phyloP scores from a whole-genome alignment of 2,329 filamentous ascomycete species.

The Microdochium paspali region DNA sequence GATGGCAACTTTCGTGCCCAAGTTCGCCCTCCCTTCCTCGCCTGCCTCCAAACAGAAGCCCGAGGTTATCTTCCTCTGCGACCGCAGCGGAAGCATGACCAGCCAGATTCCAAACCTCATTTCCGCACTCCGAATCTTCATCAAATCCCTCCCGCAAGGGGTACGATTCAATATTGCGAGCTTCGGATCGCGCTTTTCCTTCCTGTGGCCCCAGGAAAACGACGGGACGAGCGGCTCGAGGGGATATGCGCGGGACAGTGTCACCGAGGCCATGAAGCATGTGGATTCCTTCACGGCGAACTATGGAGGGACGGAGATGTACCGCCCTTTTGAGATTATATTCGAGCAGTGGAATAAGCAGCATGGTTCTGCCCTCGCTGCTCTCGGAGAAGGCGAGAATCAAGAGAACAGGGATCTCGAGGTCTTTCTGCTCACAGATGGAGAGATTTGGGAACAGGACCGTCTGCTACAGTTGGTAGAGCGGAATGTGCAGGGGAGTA shows the following conservation, averaged over 20 bases:
- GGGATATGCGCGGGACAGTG: constrained; percentile 31
- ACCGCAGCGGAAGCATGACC: constrained; percentile 60
- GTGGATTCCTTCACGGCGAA: constrained; percentile 31
- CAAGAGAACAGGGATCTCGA: constrained; percentile 29
- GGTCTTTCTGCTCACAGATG: constrained; percentile 47
- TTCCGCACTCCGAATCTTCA: constrained; percentile 49
- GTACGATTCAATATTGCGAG: constrained; percentile 63
- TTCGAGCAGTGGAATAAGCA: constrained; percentile 27
- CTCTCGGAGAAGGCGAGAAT: no score
- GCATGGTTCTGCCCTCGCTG: constrained; percentile 19
- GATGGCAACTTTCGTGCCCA: constrained; percentile 63
- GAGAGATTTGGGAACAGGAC: constrained; percentile 39
- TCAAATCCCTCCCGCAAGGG: constrained; percentile 55
- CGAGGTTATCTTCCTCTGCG: constrained; percentile 65
- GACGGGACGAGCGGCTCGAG: constrained; percentile 21
- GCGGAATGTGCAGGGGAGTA: constrained; percentile 23
- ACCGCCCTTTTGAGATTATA: constrained; percentile 30
- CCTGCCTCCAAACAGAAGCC: constrained; percentile 26
- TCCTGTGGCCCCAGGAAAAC: constrained; percentile 29
- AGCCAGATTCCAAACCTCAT: constrained; percentile 42
- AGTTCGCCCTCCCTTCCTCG: constrained; percentile 45
- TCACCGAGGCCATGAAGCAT: constrained; percentile 32
- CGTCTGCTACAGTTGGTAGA: constrained; percentile 35
- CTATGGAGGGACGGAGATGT: constrained; percentile 46
- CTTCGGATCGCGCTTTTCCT: constrained; percentile 41